A percentile compares a stretch with the other conserved stretches of the same genome.
phyloP scores from a whole-genome alignment of 495 filamentous ascomycete species.

The Penicillium simplicissimum region DNA sequence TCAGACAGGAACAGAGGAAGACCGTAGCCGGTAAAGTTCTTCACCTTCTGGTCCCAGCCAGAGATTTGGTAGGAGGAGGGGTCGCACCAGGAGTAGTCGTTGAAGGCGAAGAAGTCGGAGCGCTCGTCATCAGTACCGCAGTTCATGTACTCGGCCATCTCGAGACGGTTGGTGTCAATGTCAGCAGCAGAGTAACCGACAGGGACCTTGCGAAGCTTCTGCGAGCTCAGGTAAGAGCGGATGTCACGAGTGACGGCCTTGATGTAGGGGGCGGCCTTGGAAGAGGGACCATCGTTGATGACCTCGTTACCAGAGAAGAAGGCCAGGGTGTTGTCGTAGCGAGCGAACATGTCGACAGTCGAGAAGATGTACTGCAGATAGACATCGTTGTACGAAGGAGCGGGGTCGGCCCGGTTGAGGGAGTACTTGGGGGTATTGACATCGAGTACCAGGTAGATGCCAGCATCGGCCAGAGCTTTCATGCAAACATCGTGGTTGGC shows the following conservation, averaged over 20 bases:
- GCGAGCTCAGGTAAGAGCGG: constrained; percentile 75
- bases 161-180: constrained; percentile 79
- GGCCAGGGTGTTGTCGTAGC: constrained; percentile 85
- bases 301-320: constrained; percentile 99
- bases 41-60: constrained; percentile 90
- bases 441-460: constrained; percentile 90
- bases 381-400: constrained; percentile 80
- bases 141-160: constrained; percentile 93
- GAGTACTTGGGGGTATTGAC: constrained; percentile 79
- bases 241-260: constrained; percentile 94
- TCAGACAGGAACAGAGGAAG: constrained; percentile 94
- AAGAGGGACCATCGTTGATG: constrained; percentile 80
- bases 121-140: constrained; percentile 85
- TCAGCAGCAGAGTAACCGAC: constrained; percentile 91
- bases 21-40: constrained; percentile 86
- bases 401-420: constrained; percentile 76
- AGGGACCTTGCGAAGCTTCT: constrained; percentile 76
- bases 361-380: constrained; percentile 94
- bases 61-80: constrained; percentile 71
- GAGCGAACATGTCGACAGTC: constrained; percentile 83
- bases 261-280: constrained; percentile 77
- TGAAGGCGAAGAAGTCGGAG: constrained; percentile 95
- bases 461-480: constrained; percentile 74
- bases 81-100: constrained; percentile 98
- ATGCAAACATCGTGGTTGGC: constrained; percentile 82